Percentiles rank a stretch among this genome's conserved stretches.
phyloP scores from a whole-genome alignment of 2,329 filamentous ascomycete genomes.

The Pezizomycotina sp. region DNA sequence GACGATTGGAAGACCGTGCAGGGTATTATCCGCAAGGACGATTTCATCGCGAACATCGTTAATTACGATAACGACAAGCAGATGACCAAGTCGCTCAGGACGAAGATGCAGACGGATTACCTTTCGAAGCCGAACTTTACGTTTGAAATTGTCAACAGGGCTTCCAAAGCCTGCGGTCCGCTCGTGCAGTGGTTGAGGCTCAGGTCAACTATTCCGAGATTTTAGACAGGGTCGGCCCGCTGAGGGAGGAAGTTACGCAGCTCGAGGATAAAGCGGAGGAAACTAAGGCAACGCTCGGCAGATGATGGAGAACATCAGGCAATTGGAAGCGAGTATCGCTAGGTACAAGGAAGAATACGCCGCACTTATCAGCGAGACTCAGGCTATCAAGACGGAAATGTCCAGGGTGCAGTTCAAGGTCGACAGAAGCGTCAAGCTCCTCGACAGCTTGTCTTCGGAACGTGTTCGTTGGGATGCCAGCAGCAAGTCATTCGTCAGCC shows the following conservation, averaged over 20 bases:
- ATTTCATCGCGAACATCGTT: slow-evolving; percentile 96
- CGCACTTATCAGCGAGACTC: slow-evolving; percentile 85
- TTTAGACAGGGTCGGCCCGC: slow-evolving; percentile 76
- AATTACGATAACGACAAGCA: slow-evolving; percentile 89
- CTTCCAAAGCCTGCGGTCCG: slow-evolving; percentile 90
- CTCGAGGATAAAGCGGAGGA: slow-evolving; percentile 78
- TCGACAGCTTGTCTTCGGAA: slow-evolving; percentile 91
- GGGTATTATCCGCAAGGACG: slow-evolving; percentile 72
- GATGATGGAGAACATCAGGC: slow-evolving; percentile 70
- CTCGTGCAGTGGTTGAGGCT: slow-evolving; percentile 89
- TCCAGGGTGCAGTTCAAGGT: slow-evolving; percentile 93
- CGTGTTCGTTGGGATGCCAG: slow-evolving; percentile 87
- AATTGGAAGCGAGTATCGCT: slow-evolving; percentile 76
- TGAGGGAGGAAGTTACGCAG: slow-evolving; percentile 73
- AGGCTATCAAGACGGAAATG: slow-evolving; percentile 97
- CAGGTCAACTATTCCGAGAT: slow-evolving; percentile 98
- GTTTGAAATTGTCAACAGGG: slow-evolving; percentile 87
- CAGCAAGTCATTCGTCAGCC: slow-evolving; percentile 94
- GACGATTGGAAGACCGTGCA: slow-evolving; percentile 85
- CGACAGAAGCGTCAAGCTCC: slow-evolving; percentile 79
- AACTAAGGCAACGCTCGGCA: slow-evolving; percentile 88
- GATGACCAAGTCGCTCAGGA: slow-evolving; percentile 69
- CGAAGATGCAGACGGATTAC: slow-evolving; percentile 86
- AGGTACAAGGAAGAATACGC: slow-evolving; percentile 95
- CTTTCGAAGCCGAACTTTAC: slow-evolving; percentile 89